These are phyloP conservation scores for Entamoeba dispar DNA, from an alignment of 208 protist genomes.

Conservation along the genomic window DNA sequence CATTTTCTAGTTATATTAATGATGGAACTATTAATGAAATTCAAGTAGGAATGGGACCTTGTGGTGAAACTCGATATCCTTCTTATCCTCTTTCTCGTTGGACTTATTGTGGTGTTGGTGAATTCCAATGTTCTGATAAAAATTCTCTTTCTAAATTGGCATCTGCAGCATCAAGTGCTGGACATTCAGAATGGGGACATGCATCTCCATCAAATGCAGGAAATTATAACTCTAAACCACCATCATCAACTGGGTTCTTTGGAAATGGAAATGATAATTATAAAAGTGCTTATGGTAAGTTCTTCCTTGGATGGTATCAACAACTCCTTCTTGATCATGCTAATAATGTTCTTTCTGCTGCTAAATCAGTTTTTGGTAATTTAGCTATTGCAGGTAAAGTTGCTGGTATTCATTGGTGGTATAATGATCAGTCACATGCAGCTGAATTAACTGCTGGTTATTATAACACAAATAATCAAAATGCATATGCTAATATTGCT, in stretches of 20 bases:
- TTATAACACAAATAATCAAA: constrained; percentile 32
- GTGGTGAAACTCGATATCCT: constrained; percentile 49
- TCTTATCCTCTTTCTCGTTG: constrained; percentile 31
- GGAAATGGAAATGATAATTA: neutral
- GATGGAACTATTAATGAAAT: constrained; percentile 24
- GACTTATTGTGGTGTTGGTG: constrained; percentile 34
- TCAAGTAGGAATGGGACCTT: constrained; percentile 38
- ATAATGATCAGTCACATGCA: constrained; percentile 31
- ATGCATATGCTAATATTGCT: constrained; percentile 19
- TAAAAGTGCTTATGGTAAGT: constrained; percentile 28
- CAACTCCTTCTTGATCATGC: constrained; percentile 32
- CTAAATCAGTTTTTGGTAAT: neutral
- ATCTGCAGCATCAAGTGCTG: constrained; percentile 13
- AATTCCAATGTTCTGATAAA: constrained; percentile 46
- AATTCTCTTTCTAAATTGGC: constrained; percentile 30
- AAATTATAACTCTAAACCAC: constrained; percentile 2
- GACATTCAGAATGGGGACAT: constrained; percentile 26
- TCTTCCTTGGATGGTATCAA: constrained; percentile 40
- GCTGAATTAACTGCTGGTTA: constrained; percentile 47
- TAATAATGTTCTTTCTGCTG: constrained; percentile 19
- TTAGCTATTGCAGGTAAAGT: constrained; percentile 34
- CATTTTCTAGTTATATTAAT: neutral
- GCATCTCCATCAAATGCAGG: constrained; percentile 5
- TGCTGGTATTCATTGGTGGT: constrained; percentile 49
- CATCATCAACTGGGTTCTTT: neutral